These are phyloP conservation scores for Ogataea haglerorum DNA, from an alignment of 805 yeast species.

Conservation along the genomic window DNA sequence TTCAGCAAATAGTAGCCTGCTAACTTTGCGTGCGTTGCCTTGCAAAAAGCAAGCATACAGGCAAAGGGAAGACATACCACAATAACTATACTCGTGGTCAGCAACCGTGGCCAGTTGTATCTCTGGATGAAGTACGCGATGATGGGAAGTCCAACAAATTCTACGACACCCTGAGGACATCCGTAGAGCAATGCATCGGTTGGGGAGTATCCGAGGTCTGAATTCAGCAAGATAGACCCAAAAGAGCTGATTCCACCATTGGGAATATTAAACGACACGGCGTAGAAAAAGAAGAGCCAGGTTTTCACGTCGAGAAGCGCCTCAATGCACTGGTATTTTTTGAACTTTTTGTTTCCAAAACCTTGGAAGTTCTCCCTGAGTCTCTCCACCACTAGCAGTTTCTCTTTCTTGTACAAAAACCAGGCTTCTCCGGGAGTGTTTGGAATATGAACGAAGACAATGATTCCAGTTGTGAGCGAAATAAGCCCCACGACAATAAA, in stretches of 20 bases:
- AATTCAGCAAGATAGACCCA: slow-evolving; percentile 40
- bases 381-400: slow-evolving; percentile 33
- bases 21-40: slow-evolving; percentile 19
- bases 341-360: slow-evolving; percentile 29
- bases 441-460: slow-evolving; percentile 51
- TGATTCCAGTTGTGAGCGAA: slow-evolving; percentile 49
- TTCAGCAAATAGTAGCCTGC: slow-evolving; percentile 28
- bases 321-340: slow-evolving; percentile 28
- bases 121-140: slow-evolving; percentile 20
- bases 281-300: slow-evolving; percentile 40
- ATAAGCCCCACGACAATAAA: slow-evolving; percentile 61
- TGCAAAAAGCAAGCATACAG: slow-evolving; percentile 31
- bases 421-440: slow-evolving; percentile 47
- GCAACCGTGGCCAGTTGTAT: slow-evolving; percentile 29
- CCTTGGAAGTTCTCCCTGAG: slow-evolving; percentile 23
- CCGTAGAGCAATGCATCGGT: slow-evolving; percentile 30
- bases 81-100: slow-evolving; percentile 27
- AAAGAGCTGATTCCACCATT: slow-evolving; percentile 53
- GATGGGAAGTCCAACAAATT: slow-evolving; percentile 29
- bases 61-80: slow-evolving; percentile 22
- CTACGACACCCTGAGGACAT: slow-evolving; percentile 38
- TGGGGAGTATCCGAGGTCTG: slow-evolving; percentile 33
- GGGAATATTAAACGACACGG: slow-evolving; percentile 45
- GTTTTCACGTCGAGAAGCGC: slow-evolving; percentile 35
- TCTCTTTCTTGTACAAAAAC: slow-evolving; percentile 37